Base-by-base conservation (phyloP, 805 yeast species). In the Starmera caribaea region DNA sequence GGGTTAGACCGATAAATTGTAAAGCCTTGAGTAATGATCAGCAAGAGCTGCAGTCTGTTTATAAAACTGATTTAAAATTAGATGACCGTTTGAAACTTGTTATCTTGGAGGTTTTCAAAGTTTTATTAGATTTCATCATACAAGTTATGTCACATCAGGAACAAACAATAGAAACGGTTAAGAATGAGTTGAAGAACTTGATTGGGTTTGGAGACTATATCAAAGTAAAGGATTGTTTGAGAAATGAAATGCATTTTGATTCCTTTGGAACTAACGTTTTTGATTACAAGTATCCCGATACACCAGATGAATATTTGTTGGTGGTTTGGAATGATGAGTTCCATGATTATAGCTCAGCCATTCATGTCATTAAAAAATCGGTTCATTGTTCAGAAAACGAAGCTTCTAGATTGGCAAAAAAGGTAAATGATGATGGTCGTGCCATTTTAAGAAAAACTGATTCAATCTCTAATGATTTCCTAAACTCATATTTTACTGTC, bases 251-350 rank as follows among this genome's bases (percentile, higher is more conserved):
- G 3, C 27, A 36, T 1, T 15, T 16, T 33, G 37, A 26, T 11
- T 10, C 5, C 40, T 45, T 15, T 36, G 44, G 36, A 34, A 17
- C n/a, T 36, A 33, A 37, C 32, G 5, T 9, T 9, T 7, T 21
- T 21, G 26, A 21, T 36, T 17, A 21, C 33, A 30, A 16, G 3
- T 30, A 32, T 13, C 24, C 11, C 16, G 35, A 38, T 8, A 13
- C 26, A 15, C 21, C 14, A 12, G 32, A 33, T 16, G 58, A 63
- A 12, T 78, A 71, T 62, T 59, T 65, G 33, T 62, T 82, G 28
- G 53, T 79, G 16, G 63, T 81, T n/a, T 84, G 89, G 82, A 84
- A 84, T 55, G 94, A 84, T 52, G 92, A 84, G 50, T 68, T 66
- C 46, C 92, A 84, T 50, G 73, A 75, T 48, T 73, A 69, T 46